Evolutionary conservation across 2,329 filamentous ascomycete species (phyloP), one percentile per base, ranked within the genome.

Genomic region (Aspergillus tubingensis): DNA sequence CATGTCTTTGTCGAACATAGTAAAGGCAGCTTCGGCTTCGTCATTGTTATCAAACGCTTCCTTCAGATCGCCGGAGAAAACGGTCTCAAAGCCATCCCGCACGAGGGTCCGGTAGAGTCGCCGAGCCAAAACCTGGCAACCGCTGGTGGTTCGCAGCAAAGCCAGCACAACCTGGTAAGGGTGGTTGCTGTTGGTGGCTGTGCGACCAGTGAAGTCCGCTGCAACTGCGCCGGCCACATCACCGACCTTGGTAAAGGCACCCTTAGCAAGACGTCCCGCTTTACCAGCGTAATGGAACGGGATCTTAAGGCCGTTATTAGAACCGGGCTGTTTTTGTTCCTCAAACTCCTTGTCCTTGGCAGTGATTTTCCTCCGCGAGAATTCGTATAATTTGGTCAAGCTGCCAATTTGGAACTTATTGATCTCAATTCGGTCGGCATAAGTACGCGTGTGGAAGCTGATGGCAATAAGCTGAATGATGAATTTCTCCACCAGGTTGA

Each of bases 401-500:
- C 83, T 86, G 10, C 83, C 86, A 60, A 96, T 92, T 71, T 96
- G 91, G 65, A 93, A 92, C 73, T 96, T 96, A 81, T 96, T 96
- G 75, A 94, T 84, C 63, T 95, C 91, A 68, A 97, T 97, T 15
- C 94, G 84, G 68, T 94, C 91, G 23, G 91, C 88, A 70, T 98
- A 98, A 0, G 94, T 97, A 48, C 94, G 86, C 60, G 91, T 82
- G 74, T 98, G 94, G 77, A 98, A 98, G 63, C 90, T 92, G 60
- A 93, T 93, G 32, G 94, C 93, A 67, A 98, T 96, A 78, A 96
- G 88, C 72, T 97, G 93, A 58, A 97, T 96, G 67, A 96, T 85
- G 62, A 97, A 90, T 81, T 97, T 98, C 76, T 97, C 93, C 55
- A 89, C 82, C 62, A 95, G 89, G 76, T 98, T 97, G 63, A 97